phyloP scores from a whole-genome alignment of 106 monocot genomes.

The Phalaenopsis equestris region DNA sequence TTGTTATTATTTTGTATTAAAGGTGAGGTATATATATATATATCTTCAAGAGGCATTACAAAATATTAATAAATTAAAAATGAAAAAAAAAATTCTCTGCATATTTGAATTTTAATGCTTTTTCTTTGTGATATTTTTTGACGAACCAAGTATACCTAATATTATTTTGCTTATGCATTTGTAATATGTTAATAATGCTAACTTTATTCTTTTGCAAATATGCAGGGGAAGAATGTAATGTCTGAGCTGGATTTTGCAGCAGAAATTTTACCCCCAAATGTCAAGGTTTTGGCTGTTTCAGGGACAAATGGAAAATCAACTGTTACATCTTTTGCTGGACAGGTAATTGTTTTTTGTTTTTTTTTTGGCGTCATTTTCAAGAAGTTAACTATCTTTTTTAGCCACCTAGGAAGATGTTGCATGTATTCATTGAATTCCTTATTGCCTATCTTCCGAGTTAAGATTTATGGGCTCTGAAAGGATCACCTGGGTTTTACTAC shows the following conservation, averaged over 20 bases:
- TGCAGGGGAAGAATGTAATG: conserved; percentile 39
- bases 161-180: background rate
- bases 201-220: background rate
- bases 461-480: background rate
- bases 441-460: background rate
- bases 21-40: too few species aligned
- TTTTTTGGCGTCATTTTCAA: background rate
- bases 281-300: conserved; percentile 42
- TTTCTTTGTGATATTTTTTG: background rate
- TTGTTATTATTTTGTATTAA: too few species aligned
- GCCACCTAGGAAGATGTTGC: background rate
- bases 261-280: conserved; percentile 24
- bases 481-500: background rate
- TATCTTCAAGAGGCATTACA: too few species aligned
- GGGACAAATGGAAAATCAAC: conserved; percentile 57
- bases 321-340: conserved; percentile 38
- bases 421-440: background rate
- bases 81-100: too few species aligned
- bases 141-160: background rate
- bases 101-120: background rate
- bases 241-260: conserved; percentile 53
- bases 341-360: conserved; percentile 15
- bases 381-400: background rate
- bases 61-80: too few species aligned
- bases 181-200: background rate